Evolutionary conservation across 192 early-diverging fungal species (phyloP).

Genomic region (Coemansia sp.): DNA sequence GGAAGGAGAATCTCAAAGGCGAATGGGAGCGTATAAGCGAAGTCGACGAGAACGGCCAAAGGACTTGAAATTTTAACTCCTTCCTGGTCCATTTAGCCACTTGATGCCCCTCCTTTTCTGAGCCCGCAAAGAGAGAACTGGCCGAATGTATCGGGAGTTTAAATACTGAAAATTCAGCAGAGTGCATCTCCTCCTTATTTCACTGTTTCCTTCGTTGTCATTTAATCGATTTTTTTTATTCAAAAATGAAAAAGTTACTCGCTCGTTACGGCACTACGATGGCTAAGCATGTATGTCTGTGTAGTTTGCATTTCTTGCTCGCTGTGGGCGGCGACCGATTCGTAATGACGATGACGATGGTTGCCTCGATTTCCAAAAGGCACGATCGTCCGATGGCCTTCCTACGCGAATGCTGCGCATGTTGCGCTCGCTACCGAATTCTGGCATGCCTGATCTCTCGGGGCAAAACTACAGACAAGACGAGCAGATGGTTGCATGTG

Average conservation of each 20-base stretch:
- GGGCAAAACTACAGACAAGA: background rate
- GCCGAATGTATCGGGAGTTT: too few species aligned
- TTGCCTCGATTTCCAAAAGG: background rate
- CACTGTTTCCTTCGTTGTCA: background rate
- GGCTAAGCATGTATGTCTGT: too few species aligned
- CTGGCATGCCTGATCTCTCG: background rate
- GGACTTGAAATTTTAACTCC: conserved; percentile 18
- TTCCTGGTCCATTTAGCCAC: background rate
- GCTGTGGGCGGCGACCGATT: background rate
- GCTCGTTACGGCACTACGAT: too few species aligned
- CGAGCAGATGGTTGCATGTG: background rate
- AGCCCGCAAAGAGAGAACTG: too few species aligned
- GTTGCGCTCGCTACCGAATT: background rate
- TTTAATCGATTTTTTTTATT: background rate
- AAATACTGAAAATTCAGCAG: too few species aligned
- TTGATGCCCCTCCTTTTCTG: background rate
- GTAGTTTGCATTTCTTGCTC: background rate
- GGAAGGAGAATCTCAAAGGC: conserved; percentile 93
- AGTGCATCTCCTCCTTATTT: background rate
- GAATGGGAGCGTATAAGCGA: conserved; percentile 88
- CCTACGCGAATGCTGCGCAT: background rate
- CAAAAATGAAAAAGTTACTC: too few species aligned
- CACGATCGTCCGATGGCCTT: background rate
- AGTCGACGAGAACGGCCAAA: conserved; percentile 54
- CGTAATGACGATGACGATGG: background rate